A percentile compares a stretch with the other conserved stretches of the same genome.
These are phyloP conservation scores for Macrocybe sp. DNA, from an alignment of 1,284 basidiomycete genomes.

Conservation along the genomic window DNA sequence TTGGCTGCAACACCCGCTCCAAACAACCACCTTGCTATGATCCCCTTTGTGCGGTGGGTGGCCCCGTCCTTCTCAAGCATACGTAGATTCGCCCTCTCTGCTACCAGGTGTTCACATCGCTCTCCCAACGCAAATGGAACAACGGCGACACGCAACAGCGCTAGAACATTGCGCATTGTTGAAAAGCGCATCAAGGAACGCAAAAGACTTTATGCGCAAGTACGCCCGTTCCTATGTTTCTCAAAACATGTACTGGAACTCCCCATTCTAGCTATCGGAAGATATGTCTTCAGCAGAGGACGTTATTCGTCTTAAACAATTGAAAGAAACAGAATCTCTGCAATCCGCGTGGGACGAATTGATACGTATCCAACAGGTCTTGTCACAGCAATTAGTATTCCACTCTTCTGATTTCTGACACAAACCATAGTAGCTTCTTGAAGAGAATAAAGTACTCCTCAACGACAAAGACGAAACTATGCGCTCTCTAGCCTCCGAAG, in stretches of 20 bases:
- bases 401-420: not conserved
- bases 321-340: constrained; percentile 30
- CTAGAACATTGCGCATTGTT: constrained; percentile 34
- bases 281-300: constrained; percentile 28
- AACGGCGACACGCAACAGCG: constrained; percentile 24
- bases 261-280: constrained; percentile 24
- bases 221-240: constrained; percentile 8
- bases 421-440: constrained; percentile 48
- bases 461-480: constrained; percentile 76
- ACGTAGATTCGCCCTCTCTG: not conserved
- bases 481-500: constrained; percentile 72
- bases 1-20: not conserved
- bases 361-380: constrained; percentile 16
- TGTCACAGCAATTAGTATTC: not conserved
- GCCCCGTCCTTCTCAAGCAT: not conserved
- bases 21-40: constrained; percentile 4
- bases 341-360: constrained; percentile 24
- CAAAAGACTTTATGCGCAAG: constrained; percentile 28
- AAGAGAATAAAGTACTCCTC: constrained; percentile 60
- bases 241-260: not conserved
- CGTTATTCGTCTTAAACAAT: constrained; percentile 23
- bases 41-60: constrained; percentile 5
- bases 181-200: constrained; percentile 37
- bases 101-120: constrained; percentile 1
- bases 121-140: constrained; percentile 8